Base-by-base conservation (phyloP, 2,329 filamentous ascomycete species). In the Fusarium sp. region DNA sequence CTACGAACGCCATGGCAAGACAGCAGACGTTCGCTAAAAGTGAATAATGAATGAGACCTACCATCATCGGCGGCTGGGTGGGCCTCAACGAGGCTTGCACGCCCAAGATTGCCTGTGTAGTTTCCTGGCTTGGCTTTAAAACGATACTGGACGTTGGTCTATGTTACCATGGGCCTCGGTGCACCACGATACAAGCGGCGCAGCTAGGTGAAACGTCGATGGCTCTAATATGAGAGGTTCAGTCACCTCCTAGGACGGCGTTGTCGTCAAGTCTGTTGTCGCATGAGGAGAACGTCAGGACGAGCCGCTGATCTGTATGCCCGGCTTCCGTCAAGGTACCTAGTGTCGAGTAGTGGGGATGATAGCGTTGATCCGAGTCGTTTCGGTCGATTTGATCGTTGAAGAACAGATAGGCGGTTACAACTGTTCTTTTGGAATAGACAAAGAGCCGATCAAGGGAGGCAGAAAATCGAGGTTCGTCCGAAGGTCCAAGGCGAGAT, bases 31-130 rank as follows among this genome's bases (percentile, higher is more conserved):
- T 65, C 11, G 38, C 33, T 51, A 54, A 53, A 44, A 44, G 36
- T 59, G 51, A 56, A 72, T 64, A 51, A 67, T 65, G 53, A 53
- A 66, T 65, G 53, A 53, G 65, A 84, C 83, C 76, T 78, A 84
- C 83, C 83, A 84, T 84, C 82, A 84, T 84, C 80, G 79, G 80
- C 77, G 74, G 77, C 75, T 78, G 71, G 73, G 72, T 71, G 71
- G 71, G 76, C 80, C 80, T 77, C 76, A 69, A 69, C 63, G 65
- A 78, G 77, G 78, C 79, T 74, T 75, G 68, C 74, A 73, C 75
- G 74, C 77, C 75, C 71, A 72, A 65, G 67, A 71, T 69, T 72
- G 70, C 74, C 74, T 73, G 62, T 72, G 46, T 65, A 57, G 68
- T 62, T 66, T 72, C 65, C 65, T 63, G 58, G 53, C 61, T 69